Conservation (phyloP, 495 filamentous ascomycete species). For the Viridothelium virens region DNA sequence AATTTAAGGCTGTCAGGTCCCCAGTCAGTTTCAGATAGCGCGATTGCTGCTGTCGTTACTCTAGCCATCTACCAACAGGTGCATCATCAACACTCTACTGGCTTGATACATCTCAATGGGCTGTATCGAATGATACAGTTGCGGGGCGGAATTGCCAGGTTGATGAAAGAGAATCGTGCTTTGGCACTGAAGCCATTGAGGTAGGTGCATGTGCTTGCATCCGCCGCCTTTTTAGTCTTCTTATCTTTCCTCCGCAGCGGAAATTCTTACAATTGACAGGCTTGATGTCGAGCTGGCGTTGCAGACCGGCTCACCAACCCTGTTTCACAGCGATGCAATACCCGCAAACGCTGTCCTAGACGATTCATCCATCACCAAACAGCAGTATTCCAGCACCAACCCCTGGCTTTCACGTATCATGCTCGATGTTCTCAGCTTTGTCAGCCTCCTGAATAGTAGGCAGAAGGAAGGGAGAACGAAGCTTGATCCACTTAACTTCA, state of each 20-base stretch:
- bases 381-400: background rate
- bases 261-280: background rate
- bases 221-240: background rate
- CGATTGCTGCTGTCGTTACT: slow-evolving; percentile 25
- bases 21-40: slow-evolving; percentile 19
- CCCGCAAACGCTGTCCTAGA: background rate
- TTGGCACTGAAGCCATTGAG: slow-evolving; percentile 9
- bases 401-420: background rate
- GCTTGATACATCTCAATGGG: slow-evolving; percentile 27
- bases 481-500: slow-evolving; percentile 3
- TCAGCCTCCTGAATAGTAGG: slow-evolving; percentile 4
- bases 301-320: slow-evolving; percentile 2
- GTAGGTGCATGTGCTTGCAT: slow-evolving; percentile 2
- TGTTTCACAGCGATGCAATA: slow-evolving; percentile 8
- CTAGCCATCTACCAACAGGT: slow-evolving; percentile 27
- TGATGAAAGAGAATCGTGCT: slow-evolving; percentile 12
- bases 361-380: background rate
- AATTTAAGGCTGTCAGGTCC: slow-evolving; percentile 24
- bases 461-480: slow-evolving; percentile 7
- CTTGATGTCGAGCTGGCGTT: slow-evolving; percentile 6
- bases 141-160: slow-evolving; percentile 26
- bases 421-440: background rate
- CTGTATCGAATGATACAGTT: slow-evolving; percentile 26
- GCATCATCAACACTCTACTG: slow-evolving; percentile 23
- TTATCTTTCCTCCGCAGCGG: background rate